Conservation (phyloP, 139 green algal species). For the Axilococcus clingmanii region DNA sequence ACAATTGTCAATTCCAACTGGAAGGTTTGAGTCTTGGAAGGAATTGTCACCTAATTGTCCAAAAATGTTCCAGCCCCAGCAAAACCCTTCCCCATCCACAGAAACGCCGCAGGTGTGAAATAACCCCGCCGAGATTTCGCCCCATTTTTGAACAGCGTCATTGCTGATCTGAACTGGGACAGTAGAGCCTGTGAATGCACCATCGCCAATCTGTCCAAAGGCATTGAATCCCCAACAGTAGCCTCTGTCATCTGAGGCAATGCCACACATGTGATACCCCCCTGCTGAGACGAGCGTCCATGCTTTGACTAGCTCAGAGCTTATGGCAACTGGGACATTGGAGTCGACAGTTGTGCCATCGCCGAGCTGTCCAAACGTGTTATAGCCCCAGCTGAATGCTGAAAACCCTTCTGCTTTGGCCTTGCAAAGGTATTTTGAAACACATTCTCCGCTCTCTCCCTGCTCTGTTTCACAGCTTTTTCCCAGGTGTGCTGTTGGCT, state of each 20-base stretch:
- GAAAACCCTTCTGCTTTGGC: no score
- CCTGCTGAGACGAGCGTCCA: background rate
- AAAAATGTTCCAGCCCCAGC: slow-evolving; percentile 1
- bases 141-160: background rate
- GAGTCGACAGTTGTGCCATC: slow-evolving; percentile 1
- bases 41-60: background rate
- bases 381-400: slow-evolving; percentile 4
- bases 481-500: no score
- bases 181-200: background rate
- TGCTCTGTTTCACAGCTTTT: no score
- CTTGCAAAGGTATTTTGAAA: no score
- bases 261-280: background rate
- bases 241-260: background rate
- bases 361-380: background rate
- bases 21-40: background rate
- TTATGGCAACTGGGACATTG: background rate
- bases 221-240: slow-evolving; percentile 4
- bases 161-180: background rate
- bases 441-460: no score
- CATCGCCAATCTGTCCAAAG: slow-evolving; percentile 1
- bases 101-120: slow-evolving; percentile 7
- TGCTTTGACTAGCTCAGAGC: background rate
- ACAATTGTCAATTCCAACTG: background rate
- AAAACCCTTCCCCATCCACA: background rate
- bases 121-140: background rate